These are phyloP conservation scores for Xylaria intraflava DNA, from an alignment of 495 filamentous ascomycete genomes.

Conservation along the genomic window DNA sequence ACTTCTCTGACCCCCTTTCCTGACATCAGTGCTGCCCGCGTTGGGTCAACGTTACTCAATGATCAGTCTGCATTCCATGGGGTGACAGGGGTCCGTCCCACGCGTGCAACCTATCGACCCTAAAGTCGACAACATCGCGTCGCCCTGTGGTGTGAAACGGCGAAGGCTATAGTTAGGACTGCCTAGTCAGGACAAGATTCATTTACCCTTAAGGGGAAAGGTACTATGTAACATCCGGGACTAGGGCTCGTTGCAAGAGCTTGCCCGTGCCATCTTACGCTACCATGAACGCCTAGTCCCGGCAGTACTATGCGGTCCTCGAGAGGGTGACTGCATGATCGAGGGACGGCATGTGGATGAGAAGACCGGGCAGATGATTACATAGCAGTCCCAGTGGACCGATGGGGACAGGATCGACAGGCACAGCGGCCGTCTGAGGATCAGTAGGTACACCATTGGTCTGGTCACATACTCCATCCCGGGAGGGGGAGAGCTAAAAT, in stretches of 20 bases:
- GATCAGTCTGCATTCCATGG: slow-evolving; percentile 1
- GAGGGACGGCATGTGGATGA: slow-evolving; percentile 8
- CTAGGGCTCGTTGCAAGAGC: slow-evolving; percentile 6
- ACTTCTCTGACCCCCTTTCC: no score
- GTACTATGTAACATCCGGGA: slow-evolving; percentile 8
- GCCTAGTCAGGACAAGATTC: not conserved
- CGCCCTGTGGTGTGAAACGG: not conserved
- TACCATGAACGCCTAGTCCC: not conserved
- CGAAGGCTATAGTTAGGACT: not conserved
- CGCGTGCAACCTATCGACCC: slow-evolving; percentile 7
- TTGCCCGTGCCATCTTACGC: not conserved
- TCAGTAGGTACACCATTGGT: not conserved
- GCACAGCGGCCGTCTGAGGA: no score
- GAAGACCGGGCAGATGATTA: slow-evolving; percentile 10
- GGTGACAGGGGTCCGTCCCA: not conserved
- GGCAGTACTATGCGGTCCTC: no score
- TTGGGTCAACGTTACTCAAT: slow-evolving; percentile 4
- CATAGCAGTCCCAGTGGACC: slow-evolving; percentile 1
- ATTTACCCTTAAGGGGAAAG: not conserved
- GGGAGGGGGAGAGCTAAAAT: not conserved
- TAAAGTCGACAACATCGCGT: not conserved
- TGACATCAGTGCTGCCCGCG: slow-evolving; percentile 1
- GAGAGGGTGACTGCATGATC: slow-evolving; percentile 1
- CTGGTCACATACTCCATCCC: no score
- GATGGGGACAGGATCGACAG: slow-evolving; percentile 7